Percentiles rank a stretch among this genome's conserved stretches.
Evolutionary conservation across 805 yeast genomes (phyloP).

Genomic region (Wickerhamomyces sydowiorum): DNA sequence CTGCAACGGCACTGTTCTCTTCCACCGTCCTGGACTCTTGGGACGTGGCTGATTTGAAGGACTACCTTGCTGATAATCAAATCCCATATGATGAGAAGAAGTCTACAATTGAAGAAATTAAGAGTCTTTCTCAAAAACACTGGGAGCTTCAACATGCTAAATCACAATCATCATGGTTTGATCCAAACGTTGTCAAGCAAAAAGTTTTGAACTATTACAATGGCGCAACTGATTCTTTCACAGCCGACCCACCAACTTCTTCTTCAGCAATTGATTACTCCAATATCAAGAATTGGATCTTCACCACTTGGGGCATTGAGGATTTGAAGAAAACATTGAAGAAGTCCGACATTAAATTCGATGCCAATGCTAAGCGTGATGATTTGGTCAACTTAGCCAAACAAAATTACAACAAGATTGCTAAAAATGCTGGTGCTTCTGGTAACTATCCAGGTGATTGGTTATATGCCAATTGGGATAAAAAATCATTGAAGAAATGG

Average conservation of each 20-base stretch:
- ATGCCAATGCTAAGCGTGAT: slow-evolving; percentile 27
- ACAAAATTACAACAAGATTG: slow-evolving; percentile 34
- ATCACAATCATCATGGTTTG: slow-evolving; percentile 9
- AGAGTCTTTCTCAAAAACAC: slow-evolving; percentile 23
- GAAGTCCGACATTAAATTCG: slow-evolving; percentile 24
- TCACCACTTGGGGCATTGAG: slow-evolving; percentile 37
- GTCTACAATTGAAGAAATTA: slow-evolving; percentile 20
- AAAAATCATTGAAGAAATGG: slow-evolving; percentile 43
- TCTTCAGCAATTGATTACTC: slow-evolving; percentile 5
- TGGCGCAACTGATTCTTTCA: background rate
- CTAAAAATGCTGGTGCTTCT: slow-evolving; percentile 29
- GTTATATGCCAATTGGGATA: slow-evolving; percentile 50
- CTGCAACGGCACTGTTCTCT: slow-evolving; percentile 8
- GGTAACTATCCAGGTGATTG: slow-evolving; percentile 46
- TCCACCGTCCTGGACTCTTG: slow-evolving; percentile 20
- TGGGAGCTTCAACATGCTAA: slow-evolving; percentile 13
- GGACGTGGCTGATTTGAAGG: slow-evolving; percentile 28
- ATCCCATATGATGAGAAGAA: slow-evolving; percentile 17
- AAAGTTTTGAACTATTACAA: slow-evolving; percentile 5
- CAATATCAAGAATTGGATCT: slow-evolving; percentile 37
- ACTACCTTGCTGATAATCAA: slow-evolving; percentile 28
- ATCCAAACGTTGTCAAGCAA: slow-evolving; percentile 9
- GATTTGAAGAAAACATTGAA: slow-evolving; percentile 29
- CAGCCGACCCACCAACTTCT: background rate
- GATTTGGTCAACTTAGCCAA: slow-evolving; percentile 37